phyloP scores from a whole-genome alignment of 2,329 filamentous ascomycete species.

The Penicillium sp. region DNA sequence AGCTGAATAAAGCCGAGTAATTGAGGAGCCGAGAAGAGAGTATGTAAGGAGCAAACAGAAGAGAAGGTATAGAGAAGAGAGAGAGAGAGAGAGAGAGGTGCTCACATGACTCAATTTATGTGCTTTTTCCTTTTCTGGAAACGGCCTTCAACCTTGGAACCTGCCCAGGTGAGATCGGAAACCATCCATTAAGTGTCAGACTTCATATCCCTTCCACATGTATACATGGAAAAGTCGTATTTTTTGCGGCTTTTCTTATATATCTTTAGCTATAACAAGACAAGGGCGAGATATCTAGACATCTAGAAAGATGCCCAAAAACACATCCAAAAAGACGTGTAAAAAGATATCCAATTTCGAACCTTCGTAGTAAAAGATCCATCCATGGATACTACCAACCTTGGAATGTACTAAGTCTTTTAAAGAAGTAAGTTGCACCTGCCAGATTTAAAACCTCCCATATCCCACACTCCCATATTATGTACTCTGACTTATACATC shows the following conservation, averaged over 20 bases:
- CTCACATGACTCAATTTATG: neutral
- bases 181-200: neutral
- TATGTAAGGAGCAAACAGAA: neutral
- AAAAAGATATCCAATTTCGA: neutral
- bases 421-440: neutral
- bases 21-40: neutral
- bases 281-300: no score
- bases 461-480: no score
- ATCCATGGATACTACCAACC: neutral
- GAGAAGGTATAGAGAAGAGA: neutral
- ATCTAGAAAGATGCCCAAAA: no score
- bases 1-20: neutral
- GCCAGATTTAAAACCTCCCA: neutral
- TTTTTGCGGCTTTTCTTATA: no score
- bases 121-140: neutral
- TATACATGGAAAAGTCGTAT: no score
- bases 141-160: neutral
- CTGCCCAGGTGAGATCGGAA: neutral
- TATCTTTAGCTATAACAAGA: neutral
- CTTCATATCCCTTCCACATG: neutral
- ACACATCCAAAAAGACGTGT: neutral
- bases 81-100: neutral
- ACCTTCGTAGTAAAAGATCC: no score
- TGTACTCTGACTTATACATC: neutral
- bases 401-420: neutral